These are phyloP conservation scores for Ceratocystis variospora DNA, from an alignment of 2,329 filamentous ascomycete species.

Conservation along the genomic window DNA sequence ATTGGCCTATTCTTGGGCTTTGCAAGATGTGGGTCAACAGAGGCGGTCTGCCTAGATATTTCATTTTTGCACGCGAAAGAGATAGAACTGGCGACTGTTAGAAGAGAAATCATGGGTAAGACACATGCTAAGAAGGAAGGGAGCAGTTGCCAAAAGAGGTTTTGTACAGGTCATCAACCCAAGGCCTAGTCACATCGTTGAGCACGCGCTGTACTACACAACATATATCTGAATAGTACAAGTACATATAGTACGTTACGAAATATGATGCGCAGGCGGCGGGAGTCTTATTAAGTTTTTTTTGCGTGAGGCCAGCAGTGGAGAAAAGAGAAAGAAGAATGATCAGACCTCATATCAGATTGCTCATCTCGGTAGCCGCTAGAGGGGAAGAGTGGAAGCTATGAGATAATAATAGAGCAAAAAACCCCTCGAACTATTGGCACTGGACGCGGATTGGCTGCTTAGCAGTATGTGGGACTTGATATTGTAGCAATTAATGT, in stretches of 20 bases:
- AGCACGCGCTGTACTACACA: background rate
- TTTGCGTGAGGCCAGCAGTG: background rate
- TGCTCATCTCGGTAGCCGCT: background rate
- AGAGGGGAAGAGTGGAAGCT: background rate
- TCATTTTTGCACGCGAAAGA: background rate
- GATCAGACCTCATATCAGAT: background rate
- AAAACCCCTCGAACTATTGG: background rate
- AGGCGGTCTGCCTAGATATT: background rate
- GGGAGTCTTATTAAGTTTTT: too few species aligned
- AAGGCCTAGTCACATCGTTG: background rate
- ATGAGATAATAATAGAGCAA: background rate
- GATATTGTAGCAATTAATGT: too few species aligned
- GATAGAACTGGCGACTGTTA: background rate
- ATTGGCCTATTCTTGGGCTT: background rate
- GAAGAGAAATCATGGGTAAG: background rate
- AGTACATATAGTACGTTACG: too few species aligned
- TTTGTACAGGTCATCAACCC: background rate
- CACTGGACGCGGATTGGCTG: background rate
- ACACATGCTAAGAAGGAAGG: background rate
- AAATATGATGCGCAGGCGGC: too few species aligned
- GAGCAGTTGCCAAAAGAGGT: background rate
- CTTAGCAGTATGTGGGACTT: too few species aligned
- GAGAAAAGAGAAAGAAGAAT: background rate
- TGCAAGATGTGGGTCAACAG: background rate
- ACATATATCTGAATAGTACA: background rate